These are phyloP conservation scores for Cupressus sempervirens DNA, from an alignment of 75 land plant species.

Conservation along the genomic window DNA sequence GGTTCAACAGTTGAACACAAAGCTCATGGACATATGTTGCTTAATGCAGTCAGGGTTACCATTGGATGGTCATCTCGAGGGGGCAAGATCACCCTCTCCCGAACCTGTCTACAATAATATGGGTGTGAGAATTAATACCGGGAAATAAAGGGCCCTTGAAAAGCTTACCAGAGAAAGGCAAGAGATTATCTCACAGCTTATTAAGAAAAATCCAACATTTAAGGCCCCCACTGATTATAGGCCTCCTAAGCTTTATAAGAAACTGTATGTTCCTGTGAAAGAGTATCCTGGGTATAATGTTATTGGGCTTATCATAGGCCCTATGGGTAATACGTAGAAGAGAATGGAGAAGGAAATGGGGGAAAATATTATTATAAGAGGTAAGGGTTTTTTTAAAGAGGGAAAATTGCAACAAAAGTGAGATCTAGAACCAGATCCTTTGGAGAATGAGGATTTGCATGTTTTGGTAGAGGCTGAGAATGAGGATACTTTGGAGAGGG, in stretches of 20 bases:
- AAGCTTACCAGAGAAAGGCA: constrained; percentile 26
- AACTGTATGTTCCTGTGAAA: constrained; percentile 45
- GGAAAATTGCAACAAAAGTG: constrained; percentile 24
- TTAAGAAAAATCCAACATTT: constrained; percentile 29
- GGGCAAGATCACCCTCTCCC: constrained; percentile 33
- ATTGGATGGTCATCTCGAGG: constrained; percentile 19
- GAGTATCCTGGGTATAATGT: constrained; percentile 54
- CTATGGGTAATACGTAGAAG: constrained; percentile 33
- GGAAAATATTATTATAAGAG: constrained; percentile 36
- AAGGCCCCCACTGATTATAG: constrained; percentile 25
- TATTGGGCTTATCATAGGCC: constrained; percentile 48
- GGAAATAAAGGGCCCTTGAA: constrained; percentile 20
- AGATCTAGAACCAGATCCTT: constrained; percentile 18
- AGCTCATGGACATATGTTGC: constrained; percentile 24
- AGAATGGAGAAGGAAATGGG: constrained; percentile 57
- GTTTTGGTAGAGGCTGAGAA: constrained; percentile 47
- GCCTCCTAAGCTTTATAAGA: constrained; percentile 40
- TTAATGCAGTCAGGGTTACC: constrained; percentile 19
- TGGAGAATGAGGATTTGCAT: constrained; percentile 46
- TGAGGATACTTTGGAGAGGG: constrained; percentile 28
- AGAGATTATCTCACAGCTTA: constrained; percentile 28
- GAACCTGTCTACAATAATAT: constrained; percentile 28
- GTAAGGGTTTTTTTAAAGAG: constrained; percentile 42
- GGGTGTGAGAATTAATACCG: constrained; percentile 25
- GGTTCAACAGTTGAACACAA: constrained; percentile 22